Base-by-base conservation (phyloP, 257 asterid genomes). In the Plectranthus barbatus region DNA sequence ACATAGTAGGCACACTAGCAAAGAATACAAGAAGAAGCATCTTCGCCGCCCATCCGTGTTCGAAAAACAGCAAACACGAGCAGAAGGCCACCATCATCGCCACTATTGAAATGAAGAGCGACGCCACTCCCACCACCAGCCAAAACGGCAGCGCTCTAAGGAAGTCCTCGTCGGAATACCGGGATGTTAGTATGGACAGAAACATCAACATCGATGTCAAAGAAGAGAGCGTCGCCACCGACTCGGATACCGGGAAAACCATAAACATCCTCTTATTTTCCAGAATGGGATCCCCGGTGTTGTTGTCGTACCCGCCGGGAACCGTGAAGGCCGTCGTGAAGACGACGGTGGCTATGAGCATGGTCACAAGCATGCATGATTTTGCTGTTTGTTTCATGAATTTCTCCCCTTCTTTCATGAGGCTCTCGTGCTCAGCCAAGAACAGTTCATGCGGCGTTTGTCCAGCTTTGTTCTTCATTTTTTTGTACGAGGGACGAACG, bases 361-460 rank as follows among this genome's bases (percentile, higher is more conserved):
- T 65, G 1, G 78, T 33, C 0, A 79, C 80, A 0, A 79, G 48
- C 81, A 75, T 75, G 69, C 81, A 75, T 0, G 75, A 26, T 12
- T 72, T 69, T 0, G 84, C 78, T 0, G 61, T 79, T 15, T 68
- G 66, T 23, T n/a, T n/a, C n/a, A n/a, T n/a, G n/a, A n/a, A n/a
- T n/a, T n/a, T n/a, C n/a, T n/a, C n/a, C n/a, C n/a, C 72, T 79
- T 76, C 75, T 79, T 49, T 75, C 78, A 48, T 72, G 13, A 79
- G 7, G 1, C n/a, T 7, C 6, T 36, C 31, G 29, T 79, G 84
- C 54, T 67, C 67, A 0, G 1, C 0, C 3, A 57, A 0, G 67
- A 78, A 74, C 9, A 74, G 9, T 6, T 67, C 60, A 6, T 54
- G 24, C 0, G 83, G 76, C 12, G 70, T 79, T 21, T 79, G 51